These are phyloP conservation scores for Rhizopogon parksii DNA, from an alignment of 1,284 basidiomycete species.

Conservation along the genomic window DNA sequence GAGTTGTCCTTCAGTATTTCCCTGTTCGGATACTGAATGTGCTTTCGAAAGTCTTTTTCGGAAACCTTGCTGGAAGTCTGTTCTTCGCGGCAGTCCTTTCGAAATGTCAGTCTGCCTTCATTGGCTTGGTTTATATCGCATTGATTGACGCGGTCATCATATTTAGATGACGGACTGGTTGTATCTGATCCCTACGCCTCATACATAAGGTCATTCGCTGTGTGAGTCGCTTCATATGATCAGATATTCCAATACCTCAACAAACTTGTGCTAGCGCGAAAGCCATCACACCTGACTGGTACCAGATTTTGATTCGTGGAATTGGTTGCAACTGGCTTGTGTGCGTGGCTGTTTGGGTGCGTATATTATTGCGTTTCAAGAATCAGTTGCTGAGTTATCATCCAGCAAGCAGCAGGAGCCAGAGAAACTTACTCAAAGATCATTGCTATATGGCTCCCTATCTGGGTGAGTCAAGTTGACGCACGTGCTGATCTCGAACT, in stretches of 20 bases:
- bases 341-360: slow-evolving; percentile 70
- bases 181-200: slow-evolving; percentile 50
- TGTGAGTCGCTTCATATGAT: slow-evolving; percentile 34
- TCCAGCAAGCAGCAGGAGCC: slow-evolving; percentile 66
- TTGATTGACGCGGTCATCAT: slow-evolving; percentile 3
- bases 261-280: slow-evolving; percentile 40
- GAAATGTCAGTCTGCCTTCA: slow-evolving; percentile 41
- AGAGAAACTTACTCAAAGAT: slow-evolving; percentile 71
- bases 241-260: slow-evolving; percentile 1
- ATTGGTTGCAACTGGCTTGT: slow-evolving; percentile 80
- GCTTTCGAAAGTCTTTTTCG: slow-evolving; percentile 48
- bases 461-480: slow-evolving; percentile 44
- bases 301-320: slow-evolving; percentile 69
- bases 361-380: slow-evolving; percentile 16
- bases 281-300: slow-evolving; percentile 58
- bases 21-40: not conserved
- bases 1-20: slow-evolving; percentile 10
- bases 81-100: slow-evolving; percentile 66
- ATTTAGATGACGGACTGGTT: slow-evolving; percentile 50
- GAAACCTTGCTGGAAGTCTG: slow-evolving; percentile 65
- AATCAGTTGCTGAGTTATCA: slow-evolving; percentile 8
- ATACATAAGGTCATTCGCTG: slow-evolving; percentile 45
- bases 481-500: not conserved
- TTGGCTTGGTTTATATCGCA: slow-evolving; percentile 1
- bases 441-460: slow-evolving; percentile 68